Conservation (phyloP, 257 asterid genomes). For the Oldenlandia corymbosa region DNA sequence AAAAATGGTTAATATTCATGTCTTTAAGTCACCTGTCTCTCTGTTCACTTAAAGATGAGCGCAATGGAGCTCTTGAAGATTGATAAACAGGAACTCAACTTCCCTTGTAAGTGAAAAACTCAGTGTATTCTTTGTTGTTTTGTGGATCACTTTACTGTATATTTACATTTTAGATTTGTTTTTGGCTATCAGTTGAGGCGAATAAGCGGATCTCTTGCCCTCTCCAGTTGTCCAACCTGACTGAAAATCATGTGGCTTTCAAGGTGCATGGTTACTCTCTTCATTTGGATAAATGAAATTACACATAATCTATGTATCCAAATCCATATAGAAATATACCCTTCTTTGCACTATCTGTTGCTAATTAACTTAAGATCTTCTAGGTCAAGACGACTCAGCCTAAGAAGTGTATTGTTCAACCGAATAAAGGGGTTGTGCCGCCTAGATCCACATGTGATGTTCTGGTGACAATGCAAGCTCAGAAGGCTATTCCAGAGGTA, state of each 20-base stretch:
- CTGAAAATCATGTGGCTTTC: conserved; percentile 5
- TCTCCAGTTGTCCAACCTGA: conserved; percentile 4
- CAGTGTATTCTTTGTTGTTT: neutral
- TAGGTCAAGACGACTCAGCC: conserved; percentile 1
- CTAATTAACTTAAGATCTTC: neutral
- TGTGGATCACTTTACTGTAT: no score
- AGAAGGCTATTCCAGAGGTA: conserved; percentile 13
- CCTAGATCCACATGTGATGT: conserved; percentile 46
- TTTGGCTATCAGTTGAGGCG: neutral
- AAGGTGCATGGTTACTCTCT: neutral
- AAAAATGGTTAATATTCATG: no score
- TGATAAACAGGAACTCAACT: neutral
- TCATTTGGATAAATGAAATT: neutral
- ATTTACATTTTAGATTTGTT: neutral
- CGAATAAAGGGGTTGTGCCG: conserved; percentile 33
- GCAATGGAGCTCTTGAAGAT: neutral
- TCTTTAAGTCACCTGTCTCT: neutral
- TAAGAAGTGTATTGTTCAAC: neutral
- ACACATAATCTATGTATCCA: no score
- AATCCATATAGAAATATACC: no score
- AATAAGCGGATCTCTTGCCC: conserved; percentile 3
- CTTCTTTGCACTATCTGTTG: neutral
- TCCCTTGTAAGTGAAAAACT: neutral
- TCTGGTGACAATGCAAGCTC: conserved; percentile 24
- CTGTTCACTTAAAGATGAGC: neutral